Conservation (phyloP, 306 rosid genomes). For the Chamaecrista fasciculata region DNA sequence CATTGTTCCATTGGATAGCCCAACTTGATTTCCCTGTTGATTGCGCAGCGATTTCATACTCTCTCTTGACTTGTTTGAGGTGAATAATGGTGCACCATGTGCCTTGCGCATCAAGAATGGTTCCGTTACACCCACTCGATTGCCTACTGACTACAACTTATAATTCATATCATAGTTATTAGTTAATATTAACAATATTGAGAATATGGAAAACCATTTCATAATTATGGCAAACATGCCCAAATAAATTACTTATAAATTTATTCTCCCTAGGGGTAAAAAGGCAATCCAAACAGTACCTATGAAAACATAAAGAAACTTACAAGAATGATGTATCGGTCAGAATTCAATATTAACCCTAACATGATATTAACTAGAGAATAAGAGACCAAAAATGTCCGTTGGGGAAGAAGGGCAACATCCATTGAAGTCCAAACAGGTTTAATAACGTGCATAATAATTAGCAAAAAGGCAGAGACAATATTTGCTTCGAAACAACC, state of each 20-base stretch:
- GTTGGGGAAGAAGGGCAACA: constrained; percentile 3
- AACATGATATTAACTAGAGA: not conserved
- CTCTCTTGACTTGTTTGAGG: constrained; percentile 52
- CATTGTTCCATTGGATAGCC: constrained; percentile 33
- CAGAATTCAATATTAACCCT: not conserved
- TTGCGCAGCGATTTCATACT: constrained; percentile 41
- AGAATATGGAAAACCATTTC: constrained; percentile 16
- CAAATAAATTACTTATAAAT: constrained; percentile 3
- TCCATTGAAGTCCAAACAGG: constrained; percentile 18
- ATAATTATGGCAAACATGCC: constrained; percentile 19
- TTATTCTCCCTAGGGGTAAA: not conserved
- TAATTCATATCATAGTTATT: not conserved
- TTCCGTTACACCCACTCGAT: constrained; percentile 89
- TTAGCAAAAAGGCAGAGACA: constrained; percentile 20
- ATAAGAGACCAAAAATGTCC: not conserved
- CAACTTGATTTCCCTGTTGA: constrained; percentile 44
- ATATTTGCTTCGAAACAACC: too few species aligned
- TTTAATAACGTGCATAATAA: not conserved
- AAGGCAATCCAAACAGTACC: constrained; percentile 17
- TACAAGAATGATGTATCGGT: constrained; percentile 15
- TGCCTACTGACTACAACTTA: constrained; percentile 79
- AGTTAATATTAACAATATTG: not conserved
- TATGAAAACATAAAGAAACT: not conserved
- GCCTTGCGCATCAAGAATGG: constrained; percentile 95
- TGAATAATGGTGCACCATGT: constrained; percentile 80